Evolutionary conservation across 139 green algal species (phyloP).

Genomic region (Microglena sp.): DNA sequence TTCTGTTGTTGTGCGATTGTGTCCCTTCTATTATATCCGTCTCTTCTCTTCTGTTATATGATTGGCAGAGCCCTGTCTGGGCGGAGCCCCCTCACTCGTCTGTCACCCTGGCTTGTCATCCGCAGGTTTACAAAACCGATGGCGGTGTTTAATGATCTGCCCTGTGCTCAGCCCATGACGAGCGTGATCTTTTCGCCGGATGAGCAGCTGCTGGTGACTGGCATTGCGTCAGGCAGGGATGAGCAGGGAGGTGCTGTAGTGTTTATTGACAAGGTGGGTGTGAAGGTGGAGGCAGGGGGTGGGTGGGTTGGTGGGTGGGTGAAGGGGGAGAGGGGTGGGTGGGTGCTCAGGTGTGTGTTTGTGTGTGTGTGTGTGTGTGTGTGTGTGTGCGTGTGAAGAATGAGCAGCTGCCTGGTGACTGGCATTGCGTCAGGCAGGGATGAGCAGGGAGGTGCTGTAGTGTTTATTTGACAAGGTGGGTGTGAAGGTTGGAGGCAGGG

Average conservation of each 20-base stretch:
- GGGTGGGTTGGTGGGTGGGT: too few relatives aligned
- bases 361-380: too few relatives aligned
- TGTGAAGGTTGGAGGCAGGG: conserved; percentile 30
- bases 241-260: conserved; percentile 31
- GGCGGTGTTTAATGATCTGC: conserved; percentile 44
- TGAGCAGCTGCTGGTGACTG: conserved; percentile 68
- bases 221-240: conserved; percentile 29
- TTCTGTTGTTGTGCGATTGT: too few relatives aligned
- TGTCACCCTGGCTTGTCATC: too few relatives aligned
- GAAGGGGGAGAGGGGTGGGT: too few relatives aligned
- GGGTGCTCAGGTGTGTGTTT: too few relatives aligned
- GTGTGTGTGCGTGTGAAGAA: too few relatives aligned
- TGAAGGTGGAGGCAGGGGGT: too few relatives aligned
- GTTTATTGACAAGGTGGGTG: conserved; percentile 31
- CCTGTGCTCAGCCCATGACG: conserved; percentile 41
- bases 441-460: conserved; percentile 27
- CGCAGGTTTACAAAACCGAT: conserved; percentile 65
- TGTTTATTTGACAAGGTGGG: conserved; percentile 34
- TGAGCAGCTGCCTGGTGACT: conserved; percentile 66
- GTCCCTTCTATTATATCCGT: too few relatives aligned
- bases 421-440: conserved; percentile 36
- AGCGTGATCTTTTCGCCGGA: conserved; percentile 72
- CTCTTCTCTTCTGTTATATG: too few relatives aligned
- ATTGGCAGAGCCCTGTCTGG: too few relatives aligned
- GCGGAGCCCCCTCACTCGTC: too few relatives aligned